These are phyloP conservation scores for Backusella morwellensis DNA, from an alignment of 192 early-diverging fungal species.

Conservation along the genomic window DNA sequence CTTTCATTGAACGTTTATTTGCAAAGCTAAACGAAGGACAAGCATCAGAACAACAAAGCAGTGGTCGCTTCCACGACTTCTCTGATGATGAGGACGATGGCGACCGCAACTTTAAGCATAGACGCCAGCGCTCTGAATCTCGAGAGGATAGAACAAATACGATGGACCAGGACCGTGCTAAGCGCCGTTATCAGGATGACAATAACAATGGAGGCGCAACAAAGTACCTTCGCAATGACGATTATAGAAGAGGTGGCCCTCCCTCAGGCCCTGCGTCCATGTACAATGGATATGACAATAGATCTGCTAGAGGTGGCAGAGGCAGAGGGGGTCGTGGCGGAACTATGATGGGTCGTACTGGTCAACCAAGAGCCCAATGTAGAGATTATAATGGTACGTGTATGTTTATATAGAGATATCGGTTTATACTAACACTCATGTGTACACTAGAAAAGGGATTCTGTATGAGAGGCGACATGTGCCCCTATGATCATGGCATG, in stretches of 20 bases:
- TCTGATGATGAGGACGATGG: conserved; percentile 64
- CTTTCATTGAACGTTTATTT: conserved; percentile 66
- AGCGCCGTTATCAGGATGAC: conserved; percentile 24
- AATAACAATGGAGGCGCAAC: conserved; percentile 16
- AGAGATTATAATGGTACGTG: conserved; percentile 72
- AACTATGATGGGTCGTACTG: conserved; percentile 33
- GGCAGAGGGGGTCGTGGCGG: conserved; percentile 40
- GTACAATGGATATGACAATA: conserved; percentile 23
- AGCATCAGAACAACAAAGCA: conserved; percentile 22
- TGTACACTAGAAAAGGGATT: conserved; percentile 64
- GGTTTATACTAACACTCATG: background rate
- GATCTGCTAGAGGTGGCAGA: conserved; percentile 32
- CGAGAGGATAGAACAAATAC: conserved; percentile 26
- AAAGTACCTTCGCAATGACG: conserved; percentile 25
- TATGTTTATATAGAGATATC: too few species aligned
- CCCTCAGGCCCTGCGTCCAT: conserved; percentile 22
- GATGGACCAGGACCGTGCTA: conserved; percentile 12
- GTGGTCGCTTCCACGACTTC: conserved; percentile 34
- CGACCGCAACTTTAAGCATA: conserved; percentile 71
- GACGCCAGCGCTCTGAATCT: conserved; percentile 44
- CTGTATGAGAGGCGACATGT: conserved; percentile 79
- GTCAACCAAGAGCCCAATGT: conserved; percentile 53
- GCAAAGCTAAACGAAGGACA: conserved; percentile 32
- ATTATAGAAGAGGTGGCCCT: background rate
- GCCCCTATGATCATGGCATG: conserved; percentile 74